Evolutionary conservation across 768 basidiomycete genomes (phyloP).

Genomic region (Suillus placidus): DNA sequence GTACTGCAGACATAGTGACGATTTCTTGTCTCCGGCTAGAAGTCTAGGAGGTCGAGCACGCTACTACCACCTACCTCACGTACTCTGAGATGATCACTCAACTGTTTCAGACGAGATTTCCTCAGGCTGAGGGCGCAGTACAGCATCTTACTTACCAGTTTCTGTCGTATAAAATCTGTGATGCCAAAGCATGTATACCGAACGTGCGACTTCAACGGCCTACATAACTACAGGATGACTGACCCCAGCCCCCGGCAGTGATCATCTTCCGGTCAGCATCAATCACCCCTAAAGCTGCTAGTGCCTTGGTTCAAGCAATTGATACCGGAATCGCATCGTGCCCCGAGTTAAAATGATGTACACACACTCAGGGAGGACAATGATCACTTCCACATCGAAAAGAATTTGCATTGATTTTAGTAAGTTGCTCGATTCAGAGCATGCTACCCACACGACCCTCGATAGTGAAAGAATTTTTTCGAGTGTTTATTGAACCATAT

Average conservation of each 20-base stretch:
- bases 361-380: slow-evolving; percentile 2
- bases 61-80: not conserved
- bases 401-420: not conserved
- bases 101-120: not conserved
- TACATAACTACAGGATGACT: not conserved
- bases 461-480: slow-evolving; percentile 16
- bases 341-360: not conserved
- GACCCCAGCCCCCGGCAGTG: not conserved
- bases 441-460: slow-evolving; percentile 11
- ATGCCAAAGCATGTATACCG: not conserved
- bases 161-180: not conserved
- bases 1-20: not conserved
- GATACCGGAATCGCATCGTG: not conserved
- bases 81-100: not conserved
- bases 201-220: not conserved
- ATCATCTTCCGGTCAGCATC: not conserved
- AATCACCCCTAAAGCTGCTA: not conserved
- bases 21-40: not conserved
- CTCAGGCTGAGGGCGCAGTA: not conserved
- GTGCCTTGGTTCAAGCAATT: not conserved
- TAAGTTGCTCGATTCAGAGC: slow-evolving; percentile 13
- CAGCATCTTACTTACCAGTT: too few species aligned
- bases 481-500: slow-evolving; percentile 10
- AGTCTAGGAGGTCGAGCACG: not conserved
- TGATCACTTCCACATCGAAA: slow-evolving; percentile 1